Conservation (phyloP, 441 rosid species). For the Manihot esculenta region DNA sequence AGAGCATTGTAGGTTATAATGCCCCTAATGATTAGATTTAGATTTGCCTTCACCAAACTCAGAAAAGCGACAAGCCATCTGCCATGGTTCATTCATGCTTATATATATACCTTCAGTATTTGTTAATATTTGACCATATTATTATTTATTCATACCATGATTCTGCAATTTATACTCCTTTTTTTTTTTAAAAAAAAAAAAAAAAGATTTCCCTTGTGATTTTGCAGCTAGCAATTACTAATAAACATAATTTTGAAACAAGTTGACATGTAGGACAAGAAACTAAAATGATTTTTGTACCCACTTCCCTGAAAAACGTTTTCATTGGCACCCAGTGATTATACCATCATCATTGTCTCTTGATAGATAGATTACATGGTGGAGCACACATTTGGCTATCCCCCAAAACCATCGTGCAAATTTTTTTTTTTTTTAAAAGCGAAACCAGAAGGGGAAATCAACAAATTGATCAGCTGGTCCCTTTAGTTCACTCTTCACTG, state of each 20-base stretch:
- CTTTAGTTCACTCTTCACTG: neutral
- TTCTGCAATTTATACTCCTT: too few species aligned
- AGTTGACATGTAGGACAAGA: too few species aligned
- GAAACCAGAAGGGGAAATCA: neutral
- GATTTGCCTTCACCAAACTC: neutral
- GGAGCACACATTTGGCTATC: neutral
- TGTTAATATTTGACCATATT: neutral
- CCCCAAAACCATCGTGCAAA: neutral
- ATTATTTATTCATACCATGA: too few species aligned
- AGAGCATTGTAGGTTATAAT: slow-evolving; percentile 12
- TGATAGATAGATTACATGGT: neutral
- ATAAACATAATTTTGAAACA: neutral
- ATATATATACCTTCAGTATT: neutral
- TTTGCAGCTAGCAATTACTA: neutral
- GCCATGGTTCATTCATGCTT: neutral
- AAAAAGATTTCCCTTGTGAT: neutral
- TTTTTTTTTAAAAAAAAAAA: neutral
- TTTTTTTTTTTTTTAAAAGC: too few species aligned
- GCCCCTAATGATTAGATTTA: slow-evolving; percentile 18
- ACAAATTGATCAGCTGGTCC: neutral
- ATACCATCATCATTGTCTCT: neutral
- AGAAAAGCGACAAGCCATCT: neutral
- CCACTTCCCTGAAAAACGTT: neutral
- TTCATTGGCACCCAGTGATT: neutral
- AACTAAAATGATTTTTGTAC: neutral